phyloP scores from a whole-genome alignment of 2,329 filamentous ascomycete genomes.

The Fusarium veterinarium region DNA sequence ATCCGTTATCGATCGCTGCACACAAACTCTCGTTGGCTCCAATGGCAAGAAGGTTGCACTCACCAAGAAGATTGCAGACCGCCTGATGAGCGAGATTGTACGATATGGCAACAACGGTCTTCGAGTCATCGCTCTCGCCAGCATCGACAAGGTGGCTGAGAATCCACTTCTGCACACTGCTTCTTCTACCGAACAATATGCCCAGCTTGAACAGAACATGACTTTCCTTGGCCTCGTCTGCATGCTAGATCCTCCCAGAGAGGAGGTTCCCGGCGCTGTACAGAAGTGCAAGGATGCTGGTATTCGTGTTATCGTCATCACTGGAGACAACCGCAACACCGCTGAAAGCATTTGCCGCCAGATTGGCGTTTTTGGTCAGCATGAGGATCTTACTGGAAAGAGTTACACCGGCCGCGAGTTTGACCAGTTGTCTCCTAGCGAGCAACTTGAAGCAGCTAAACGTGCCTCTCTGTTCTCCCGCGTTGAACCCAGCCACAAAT shows the following conservation, averaged over 20 bases:
- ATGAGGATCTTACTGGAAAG: slow-evolving; percentile 89
- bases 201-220: slow-evolving; percentile 90
- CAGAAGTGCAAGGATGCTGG: slow-evolving; percentile 90
- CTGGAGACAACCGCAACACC: slow-evolving; percentile 97
- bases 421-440: slow-evolving; percentile 80
- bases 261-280: slow-evolving; percentile 89
- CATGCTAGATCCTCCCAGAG: slow-evolving; percentile 96
- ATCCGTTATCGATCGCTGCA: slow-evolving; percentile 92
- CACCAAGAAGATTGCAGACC: slow-evolving; percentile 72
- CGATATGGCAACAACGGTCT: slow-evolving; percentile 93
- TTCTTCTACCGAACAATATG: slow-evolving; percentile 85
- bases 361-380: slow-evolving; percentile 88
- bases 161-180: slow-evolving; percentile 79
- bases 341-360: slow-evolving; percentile 97
- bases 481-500: slow-evolving; percentile 96
- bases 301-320: slow-evolving; percentile 97
- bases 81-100: slow-evolving; percentile 83
- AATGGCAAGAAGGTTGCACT: slow-evolving; percentile 82
- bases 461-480: slow-evolving; percentile 93
- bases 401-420: slow-evolving; percentile 97
- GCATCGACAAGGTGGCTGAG: slow-evolving; percentile 78
- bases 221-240: slow-evolving; percentile 93
- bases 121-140: slow-evolving; percentile 93
- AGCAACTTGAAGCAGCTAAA: slow-evolving; percentile 87
- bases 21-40: slow-evolving; percentile 80